These are phyloP conservation scores for Krasilnikovozyma curviuscula DNA, from an alignment of 768 basidiomycete genomes.

Conservation along the genomic window DNA sequence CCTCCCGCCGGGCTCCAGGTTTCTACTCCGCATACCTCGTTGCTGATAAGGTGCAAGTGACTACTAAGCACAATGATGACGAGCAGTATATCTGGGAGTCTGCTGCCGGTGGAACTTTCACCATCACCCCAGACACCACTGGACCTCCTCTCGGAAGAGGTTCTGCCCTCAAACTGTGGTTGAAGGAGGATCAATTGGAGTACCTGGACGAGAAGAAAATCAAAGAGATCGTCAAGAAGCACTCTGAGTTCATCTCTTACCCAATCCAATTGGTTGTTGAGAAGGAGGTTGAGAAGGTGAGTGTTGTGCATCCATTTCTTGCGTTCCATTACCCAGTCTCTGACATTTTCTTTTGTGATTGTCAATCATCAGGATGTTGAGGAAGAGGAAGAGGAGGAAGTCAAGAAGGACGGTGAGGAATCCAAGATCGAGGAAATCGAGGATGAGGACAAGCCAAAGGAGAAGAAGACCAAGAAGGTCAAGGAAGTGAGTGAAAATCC, in stretches of 20 bases:
- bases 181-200: slow-evolving; percentile 98
- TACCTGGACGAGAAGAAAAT: slow-evolving; percentile 99
- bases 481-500: slow-evolving; percentile 46
- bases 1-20: too few species aligned
- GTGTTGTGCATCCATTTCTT: slow-evolving; percentile 15
- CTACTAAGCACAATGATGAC: slow-evolving; percentile 99
- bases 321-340: too few species aligned
- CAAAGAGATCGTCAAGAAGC: slow-evolving; percentile 99
- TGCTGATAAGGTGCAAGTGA: slow-evolving; percentile 92
- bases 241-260: slow-evolving; percentile 99
- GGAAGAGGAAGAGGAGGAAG: slow-evolving; percentile 43
- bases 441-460: slow-evolving; percentile 53
- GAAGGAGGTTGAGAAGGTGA: slow-evolving; percentile 97
- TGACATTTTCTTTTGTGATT: neutral
- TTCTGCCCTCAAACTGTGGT: slow-evolving; percentile 70
- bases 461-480: slow-evolving; percentile 85
- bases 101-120: slow-evolving; percentile 98
- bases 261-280: slow-evolving; percentile 95
- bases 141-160: slow-evolving; percentile 86
- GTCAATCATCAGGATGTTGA: slow-evolving; percentile 19
- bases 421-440: slow-evolving; percentile 45
- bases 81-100: slow-evolving; percentile 99
- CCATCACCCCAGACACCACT: slow-evolving; percentile 80
- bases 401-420: slow-evolving; percentile 48
- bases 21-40: slow-evolving; percentile 99